A percentile compares a stretch with the other conserved stretches of the same genome.
Conservation (phyloP, 1,139 yeast species). For the Magnusiomyces fungicola region DNA sequence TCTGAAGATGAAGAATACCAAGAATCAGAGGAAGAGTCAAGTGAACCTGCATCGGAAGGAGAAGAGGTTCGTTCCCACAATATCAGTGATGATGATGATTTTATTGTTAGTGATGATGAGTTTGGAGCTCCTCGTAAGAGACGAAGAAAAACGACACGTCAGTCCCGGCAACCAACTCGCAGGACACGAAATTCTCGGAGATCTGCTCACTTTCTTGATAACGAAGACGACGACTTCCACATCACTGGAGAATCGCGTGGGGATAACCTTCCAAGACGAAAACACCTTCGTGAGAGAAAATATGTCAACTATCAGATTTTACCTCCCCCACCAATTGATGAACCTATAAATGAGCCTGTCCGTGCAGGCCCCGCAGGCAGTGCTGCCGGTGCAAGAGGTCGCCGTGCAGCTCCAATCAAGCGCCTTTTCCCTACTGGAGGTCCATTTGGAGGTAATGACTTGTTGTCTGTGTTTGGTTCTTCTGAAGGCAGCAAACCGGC, state of each 20-base stretch:
- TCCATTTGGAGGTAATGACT: conserved; percentile 48
- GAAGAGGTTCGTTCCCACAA: too few species aligned
- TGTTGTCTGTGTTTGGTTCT: conserved; percentile 95
- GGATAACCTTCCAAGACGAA: conserved; percentile 37
- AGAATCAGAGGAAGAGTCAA: conserved; percentile 15
- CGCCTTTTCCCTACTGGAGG: conserved; percentile 28
- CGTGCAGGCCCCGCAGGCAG: conserved; percentile 22
- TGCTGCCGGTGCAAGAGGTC: conserved; percentile 20
- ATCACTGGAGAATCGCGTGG: conserved; percentile 18
- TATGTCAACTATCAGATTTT: conserved; percentile 79
- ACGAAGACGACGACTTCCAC: conserved; percentile 28
- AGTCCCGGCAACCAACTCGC: conserved; percentile 13
- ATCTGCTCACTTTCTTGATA: conserved; percentile 28
- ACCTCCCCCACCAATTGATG: conserved; percentile 57
- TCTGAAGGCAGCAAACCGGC: conserved; percentile 45
- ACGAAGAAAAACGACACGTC: conserved; percentile 31
- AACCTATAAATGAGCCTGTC: conserved; percentile 28
- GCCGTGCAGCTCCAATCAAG: conserved; percentile 20
- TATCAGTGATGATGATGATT: conserved; percentile 8
- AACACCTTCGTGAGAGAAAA: conserved; percentile 70
- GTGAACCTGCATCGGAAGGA: conserved; percentile 12
- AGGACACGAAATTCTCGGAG: conserved; percentile 7
- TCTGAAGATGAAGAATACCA: conserved; percentile 19
- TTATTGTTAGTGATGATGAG: conserved; percentile 20
- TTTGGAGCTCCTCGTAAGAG: conserved; percentile 25